Conservation (phyloP, 768 basidiomycete genomes). For the Boletus insuetus region DNA sequence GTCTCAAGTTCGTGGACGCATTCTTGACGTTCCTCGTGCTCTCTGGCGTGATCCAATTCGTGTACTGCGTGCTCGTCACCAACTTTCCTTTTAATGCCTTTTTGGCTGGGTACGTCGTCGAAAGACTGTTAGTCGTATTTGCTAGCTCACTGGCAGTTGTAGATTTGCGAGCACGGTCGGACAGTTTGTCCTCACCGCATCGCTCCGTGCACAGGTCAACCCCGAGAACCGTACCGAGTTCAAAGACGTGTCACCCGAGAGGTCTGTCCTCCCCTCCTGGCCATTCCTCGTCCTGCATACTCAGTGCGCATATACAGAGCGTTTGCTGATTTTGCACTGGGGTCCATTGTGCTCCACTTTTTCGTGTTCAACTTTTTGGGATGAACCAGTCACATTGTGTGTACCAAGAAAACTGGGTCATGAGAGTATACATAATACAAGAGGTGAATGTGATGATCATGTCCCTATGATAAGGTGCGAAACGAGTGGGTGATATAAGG, state of each 20-base stretch:
- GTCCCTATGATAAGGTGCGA: not conserved
- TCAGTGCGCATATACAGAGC: conserved; percentile 53
- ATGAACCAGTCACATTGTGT: conserved; percentile 33
- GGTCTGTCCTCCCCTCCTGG: conserved; percentile 47
- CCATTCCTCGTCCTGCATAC: not conserved
- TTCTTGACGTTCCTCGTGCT: conserved; percentile 92
- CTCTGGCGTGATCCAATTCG: conserved; percentile 86
- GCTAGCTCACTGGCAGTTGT: conserved; percentile 3
- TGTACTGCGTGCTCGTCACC: conserved; percentile 87
- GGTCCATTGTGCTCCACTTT: conserved; percentile 95
- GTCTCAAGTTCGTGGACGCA: conserved; percentile 91
- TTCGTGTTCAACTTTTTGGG: conserved; percentile 99
- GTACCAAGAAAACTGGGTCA: not conserved
- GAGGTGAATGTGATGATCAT: not conserved
- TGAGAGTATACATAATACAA: conserved; percentile 13
- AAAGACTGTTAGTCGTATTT: not conserved
- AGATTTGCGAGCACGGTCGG: conserved; percentile 94
- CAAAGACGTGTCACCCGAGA: conserved; percentile 89
- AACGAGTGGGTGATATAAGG: not conserved
- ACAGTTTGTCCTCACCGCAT: conserved; percentile 94
- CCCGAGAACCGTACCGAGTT: conserved; percentile 79
- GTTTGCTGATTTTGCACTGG: conserved; percentile 93
- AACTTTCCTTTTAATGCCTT: conserved; percentile 98
- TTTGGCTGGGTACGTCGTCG: conserved; percentile 75
- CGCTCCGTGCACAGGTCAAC: conserved; percentile 89